Percentiles rank a stretch among this genome's conserved stretches.
Evolutionary conservation across 306 rosid genomes (phyloP).

Genomic region (Glycine latifolia): DNA sequence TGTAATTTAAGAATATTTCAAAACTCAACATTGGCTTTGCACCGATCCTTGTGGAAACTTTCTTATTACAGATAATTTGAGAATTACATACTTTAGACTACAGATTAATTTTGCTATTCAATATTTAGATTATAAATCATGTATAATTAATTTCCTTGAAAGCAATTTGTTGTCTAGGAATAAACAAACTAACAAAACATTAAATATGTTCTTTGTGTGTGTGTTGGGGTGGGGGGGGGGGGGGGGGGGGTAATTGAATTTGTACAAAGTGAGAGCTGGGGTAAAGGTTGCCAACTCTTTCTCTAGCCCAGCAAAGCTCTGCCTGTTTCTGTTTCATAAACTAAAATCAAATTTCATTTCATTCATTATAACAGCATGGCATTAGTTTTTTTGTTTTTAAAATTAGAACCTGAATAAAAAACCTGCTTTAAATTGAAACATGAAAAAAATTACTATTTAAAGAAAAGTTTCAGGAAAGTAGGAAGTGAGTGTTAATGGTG

Average conservation of each 20-base stretch:
- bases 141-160: constrained; percentile 13
- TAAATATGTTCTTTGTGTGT: background rate
- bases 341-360: background rate
- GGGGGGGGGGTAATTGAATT: background rate
- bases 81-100: background rate
- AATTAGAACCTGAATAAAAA: no score
- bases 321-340: background rate
- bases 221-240: background rate
- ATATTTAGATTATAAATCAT: background rate
- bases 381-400: background rate
- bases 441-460: no score
- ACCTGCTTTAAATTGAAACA: no score
- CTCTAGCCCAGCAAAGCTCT: background rate
- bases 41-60: background rate
- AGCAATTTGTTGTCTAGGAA: constrained; percentile 16
- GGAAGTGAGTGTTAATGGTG: no score
- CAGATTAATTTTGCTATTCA: background rate
- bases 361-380: background rate
- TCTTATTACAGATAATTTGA: background rate
- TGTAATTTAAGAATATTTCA: background rate
- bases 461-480: no score
- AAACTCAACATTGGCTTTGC: background rate
- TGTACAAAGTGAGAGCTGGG: background rate
- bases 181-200: background rate
- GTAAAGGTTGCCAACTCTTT: no score